A percentile compares a stretch with the other conserved stretches of the same genome.
Conservation (phyloP, 306 rosid genomes). For the Potentilla sterilis region DNA sequence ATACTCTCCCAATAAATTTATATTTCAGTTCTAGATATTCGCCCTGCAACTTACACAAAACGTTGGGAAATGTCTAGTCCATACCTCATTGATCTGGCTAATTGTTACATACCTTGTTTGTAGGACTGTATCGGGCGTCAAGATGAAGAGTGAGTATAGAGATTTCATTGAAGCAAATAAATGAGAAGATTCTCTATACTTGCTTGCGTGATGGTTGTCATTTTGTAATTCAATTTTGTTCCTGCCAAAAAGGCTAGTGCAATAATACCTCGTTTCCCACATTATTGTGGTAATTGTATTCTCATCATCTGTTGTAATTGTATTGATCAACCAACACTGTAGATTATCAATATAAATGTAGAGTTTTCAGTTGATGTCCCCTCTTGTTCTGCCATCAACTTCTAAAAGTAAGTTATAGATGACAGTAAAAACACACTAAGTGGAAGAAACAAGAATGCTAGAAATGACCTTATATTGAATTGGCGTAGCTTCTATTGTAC, state of each 20-base stretch:
- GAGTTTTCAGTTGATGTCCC: conserved; percentile 8
- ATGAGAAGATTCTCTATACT: conserved; percentile 36
- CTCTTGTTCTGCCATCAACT: not conserved
- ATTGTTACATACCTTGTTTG: conserved; percentile 24
- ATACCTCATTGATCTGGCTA: not conserved
- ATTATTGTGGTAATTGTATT: conserved; percentile 15
- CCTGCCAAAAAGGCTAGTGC: conserved; percentile 38
- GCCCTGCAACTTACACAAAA: not conserved
- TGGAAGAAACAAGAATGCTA: too few species aligned
- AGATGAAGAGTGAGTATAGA: conserved; percentile 88
- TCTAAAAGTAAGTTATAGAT: not conserved
- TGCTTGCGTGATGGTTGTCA: not conserved
- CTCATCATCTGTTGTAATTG: conserved; percentile 12
- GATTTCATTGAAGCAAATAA: conserved; percentile 73
- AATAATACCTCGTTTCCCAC: conserved; percentile 44
- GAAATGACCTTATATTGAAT: too few species aligned
- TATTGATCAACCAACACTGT: conserved; percentile 24
- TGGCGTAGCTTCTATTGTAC: too few species aligned
- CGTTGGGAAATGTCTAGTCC: not conserved
- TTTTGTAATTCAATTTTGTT: conserved; percentile 64
- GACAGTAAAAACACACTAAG: too few species aligned
- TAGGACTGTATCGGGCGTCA: conserved; percentile 85
- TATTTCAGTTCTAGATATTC: conserved; percentile 1
- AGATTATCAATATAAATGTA: conserved; percentile 24
- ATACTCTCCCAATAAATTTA: not conserved